Evolutionary conservation across 1,284 basidiomycete genomes (phyloP).

Genomic region (Polyporus tsugae): DNA sequence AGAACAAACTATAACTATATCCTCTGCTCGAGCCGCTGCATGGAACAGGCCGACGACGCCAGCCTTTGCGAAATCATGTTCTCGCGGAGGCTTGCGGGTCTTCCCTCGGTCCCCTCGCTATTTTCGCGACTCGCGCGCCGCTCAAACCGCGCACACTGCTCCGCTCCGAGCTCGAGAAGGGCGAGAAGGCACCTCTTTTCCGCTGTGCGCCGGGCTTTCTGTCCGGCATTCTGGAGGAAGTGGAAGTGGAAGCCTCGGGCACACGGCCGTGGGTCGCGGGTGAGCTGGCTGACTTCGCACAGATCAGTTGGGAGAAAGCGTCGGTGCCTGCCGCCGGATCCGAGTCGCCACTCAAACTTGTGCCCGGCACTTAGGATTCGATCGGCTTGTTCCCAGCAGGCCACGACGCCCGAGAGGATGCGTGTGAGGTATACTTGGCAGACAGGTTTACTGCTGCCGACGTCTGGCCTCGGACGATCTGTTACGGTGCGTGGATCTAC

Average conservation of each 20-base stretch:
- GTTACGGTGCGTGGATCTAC: not conserved
- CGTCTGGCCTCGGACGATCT: not conserved
- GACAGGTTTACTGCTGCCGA: not conserved
- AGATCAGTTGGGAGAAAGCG: not conserved
- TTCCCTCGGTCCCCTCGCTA: not conserved
- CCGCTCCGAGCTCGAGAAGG: not conserved
- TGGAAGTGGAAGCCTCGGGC: not conserved
- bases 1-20: not conserved
- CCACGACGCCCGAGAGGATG: constrained; percentile 3
- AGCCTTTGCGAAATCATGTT: not conserved
- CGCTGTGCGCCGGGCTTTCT: not conserved
- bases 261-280: too few species aligned
- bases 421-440: constrained; percentile 1
- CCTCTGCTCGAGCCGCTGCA: not conserved
- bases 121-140: not conserved
- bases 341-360: not conserved
- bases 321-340: constrained; percentile 5
- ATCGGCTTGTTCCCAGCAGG: not conserved
- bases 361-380: not conserved
- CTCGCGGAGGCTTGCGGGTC: not conserved
- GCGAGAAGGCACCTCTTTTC: not conserved
- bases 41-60: not conserved
- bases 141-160: not conserved
- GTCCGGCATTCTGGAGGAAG: not conserved
- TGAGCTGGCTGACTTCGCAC: not conserved